Percentiles rank a stretch among this genome's conserved stretches.
phyloP scores from a whole-genome alignment of 495 filamentous ascomycete genomes.

The Pseudomonodictys pantanalensis region DNA sequence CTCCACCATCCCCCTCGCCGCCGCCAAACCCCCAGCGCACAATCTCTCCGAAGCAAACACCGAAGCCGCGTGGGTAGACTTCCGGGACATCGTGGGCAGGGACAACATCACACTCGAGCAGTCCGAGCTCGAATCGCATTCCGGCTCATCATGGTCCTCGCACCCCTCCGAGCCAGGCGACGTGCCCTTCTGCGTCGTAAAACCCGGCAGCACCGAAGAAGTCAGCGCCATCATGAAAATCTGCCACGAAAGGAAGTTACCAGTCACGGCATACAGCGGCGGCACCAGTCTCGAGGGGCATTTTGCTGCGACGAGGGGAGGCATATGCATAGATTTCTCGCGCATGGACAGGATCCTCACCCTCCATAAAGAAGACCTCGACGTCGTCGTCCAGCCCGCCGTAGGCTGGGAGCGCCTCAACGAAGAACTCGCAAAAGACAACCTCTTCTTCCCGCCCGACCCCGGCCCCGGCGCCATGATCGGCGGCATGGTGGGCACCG shows the following conservation, averaged over 20 bases:
- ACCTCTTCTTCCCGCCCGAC: conserved; percentile 80
- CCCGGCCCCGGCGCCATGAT: conserved; percentile 84
- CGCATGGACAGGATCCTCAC: conserved; percentile 71
- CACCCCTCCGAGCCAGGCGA: conserved; percentile 50
- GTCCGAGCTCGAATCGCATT: conserved; percentile 65
- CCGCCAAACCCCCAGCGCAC: conserved; percentile 60
- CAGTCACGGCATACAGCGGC: conserved; percentile 72
- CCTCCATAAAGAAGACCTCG: conserved; percentile 71
- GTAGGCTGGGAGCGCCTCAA: conserved; percentile 79
- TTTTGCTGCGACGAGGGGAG: conserved; percentile 69
- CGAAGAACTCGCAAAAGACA: conserved; percentile 63
- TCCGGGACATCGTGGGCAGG: conserved; percentile 75
- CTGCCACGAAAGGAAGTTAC: conserved; percentile 66
- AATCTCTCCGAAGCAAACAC: conserved; percentile 71
- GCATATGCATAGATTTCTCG: conserved; percentile 73
- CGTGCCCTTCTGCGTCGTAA: conserved; percentile 40
- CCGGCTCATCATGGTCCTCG: conserved; percentile 86
- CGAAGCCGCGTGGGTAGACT: conserved; percentile 91
- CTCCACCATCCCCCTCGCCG: conserved; percentile 63
- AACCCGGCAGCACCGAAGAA: conserved; percentile 40
- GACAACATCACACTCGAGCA: conserved; percentile 78
- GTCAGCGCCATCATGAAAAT: conserved; percentile 72
- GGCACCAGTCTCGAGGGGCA: conserved; percentile 81
- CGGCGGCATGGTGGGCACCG: conserved; percentile 93
- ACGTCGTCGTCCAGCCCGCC: conserved; percentile 78